Evolutionary conservation across 148 eudicot genomes (phyloP), one percentile per base, ranked within the genome.

Genomic region (Amaranthus cruentus): DNA sequence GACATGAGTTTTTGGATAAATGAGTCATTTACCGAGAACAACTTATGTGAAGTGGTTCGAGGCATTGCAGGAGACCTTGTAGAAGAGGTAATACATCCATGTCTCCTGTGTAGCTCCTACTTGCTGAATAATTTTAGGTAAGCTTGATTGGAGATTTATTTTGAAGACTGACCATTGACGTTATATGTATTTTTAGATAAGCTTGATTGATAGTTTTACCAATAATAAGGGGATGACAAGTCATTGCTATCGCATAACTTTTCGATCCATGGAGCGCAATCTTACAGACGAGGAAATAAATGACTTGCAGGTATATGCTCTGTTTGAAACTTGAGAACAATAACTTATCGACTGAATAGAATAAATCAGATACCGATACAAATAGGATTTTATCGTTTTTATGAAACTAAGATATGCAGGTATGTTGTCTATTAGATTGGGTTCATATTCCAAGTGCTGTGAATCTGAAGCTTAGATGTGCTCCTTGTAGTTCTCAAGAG

Each of bases 141-240:
- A 28, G 38, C 38, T 28, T 28, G 38, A 28, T 28, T 2, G 38
- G 38, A 28, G 1, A 28, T 28, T 28, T 28, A 1, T 28, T 28
- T 28, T 28, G 38, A 15, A n/a, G 60, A 54, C 52, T 66, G 60
- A 77, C 68, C 7, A 61, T 47, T 47, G 46, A 47, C 28, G 15
- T 56, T 68, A 9, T 54, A 18, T 47, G 18, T 28, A 65, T 48
- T 14, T 76, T 57, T 85, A 95, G 97, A 96, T 95, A 73, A 61
- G 57, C 62, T 79, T 91, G 77, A 90, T 90, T 14, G 97, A 95
- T 84, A 86, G 86, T 78, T 94, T 95, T 77, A 88, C 90, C 52
- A 91, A 91, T 83, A 90, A 90, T 85, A 90, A 91, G 78, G 96
- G 96, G 77, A 88, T 90, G 97, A 95, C 97, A 9, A 95, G 99